These are phyloP conservation scores for Kodamaea restingae DNA, from an alignment of 805 yeast genomes.

Conservation along the genomic window DNA sequence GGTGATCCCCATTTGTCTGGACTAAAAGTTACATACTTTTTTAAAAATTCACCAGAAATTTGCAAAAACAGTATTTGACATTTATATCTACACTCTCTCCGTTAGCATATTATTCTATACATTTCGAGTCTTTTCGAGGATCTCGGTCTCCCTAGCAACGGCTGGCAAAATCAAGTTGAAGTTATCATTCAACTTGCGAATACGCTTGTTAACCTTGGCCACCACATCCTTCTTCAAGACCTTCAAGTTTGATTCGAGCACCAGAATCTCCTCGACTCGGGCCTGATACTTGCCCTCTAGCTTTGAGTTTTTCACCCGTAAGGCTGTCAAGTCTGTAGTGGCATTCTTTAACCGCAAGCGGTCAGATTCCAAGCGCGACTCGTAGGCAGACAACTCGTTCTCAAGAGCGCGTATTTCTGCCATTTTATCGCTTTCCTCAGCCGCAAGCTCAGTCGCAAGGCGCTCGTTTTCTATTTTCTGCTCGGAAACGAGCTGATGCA, in stretches of 20 bases:
- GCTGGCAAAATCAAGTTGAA: slow-evolving; percentile 34
- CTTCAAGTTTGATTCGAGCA: slow-evolving; percentile 23
- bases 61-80: too few relatives aligned
- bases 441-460: slow-evolving; percentile 14
- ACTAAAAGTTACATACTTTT: too few relatives aligned
- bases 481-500: slow-evolving; percentile 17
- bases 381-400: slow-evolving; percentile 19
- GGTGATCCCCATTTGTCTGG: too few relatives aligned
- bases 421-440: slow-evolving; percentile 17
- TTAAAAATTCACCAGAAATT: too few relatives aligned
- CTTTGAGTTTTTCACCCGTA: slow-evolving; percentile 23
- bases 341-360: slow-evolving; percentile 19
- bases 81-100: too few relatives aligned
- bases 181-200: slow-evolving; percentile 29
- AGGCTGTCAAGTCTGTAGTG: slow-evolving; percentile 20
- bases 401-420: slow-evolving; percentile 23
- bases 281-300: slow-evolving; percentile 21
- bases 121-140: background rate
- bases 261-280: slow-evolving; percentile 24
- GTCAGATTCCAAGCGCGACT: slow-evolving; percentile 19
- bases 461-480: slow-evolving; percentile 13
- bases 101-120: background rate
- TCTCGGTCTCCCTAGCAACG: slow-evolving; percentile 17
- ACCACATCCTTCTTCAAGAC: slow-evolving; percentile 23
- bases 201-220: slow-evolving; percentile 18